Base-by-base conservation (phyloP, 1,139 yeast genomes). In the Scheffersomyces parashehatae region DNA sequence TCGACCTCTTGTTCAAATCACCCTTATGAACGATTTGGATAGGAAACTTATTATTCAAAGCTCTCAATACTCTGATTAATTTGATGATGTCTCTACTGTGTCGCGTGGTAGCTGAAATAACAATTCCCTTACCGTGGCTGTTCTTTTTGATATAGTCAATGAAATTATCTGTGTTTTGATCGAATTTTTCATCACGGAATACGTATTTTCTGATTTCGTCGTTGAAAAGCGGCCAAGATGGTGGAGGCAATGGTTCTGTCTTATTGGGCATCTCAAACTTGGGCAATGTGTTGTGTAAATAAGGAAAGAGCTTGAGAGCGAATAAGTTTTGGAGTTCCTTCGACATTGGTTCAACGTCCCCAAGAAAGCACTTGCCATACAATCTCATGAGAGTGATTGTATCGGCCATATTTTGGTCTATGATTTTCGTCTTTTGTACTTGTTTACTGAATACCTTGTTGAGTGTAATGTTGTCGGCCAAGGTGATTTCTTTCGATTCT, bases 111-210 rank as follows among this genome's bases (percentile, higher is more conserved):
- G 69, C 71, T 0, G 77, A 64, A 1, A 74, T 53, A 1, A 72
- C 76, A 10, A 74, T 73, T 0, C 79, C 79, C 37, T 54, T 53
- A 7, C 79, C 78, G 29, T 60, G 58, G 28, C 58, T 50, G 15
- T 61, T 51, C n/a, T 48, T 46, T 29, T 50, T 50, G 36, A 58
- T 49, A 43, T 53, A 63, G 9, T 62, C 60, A 7, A 67, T 36
- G 5, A 62, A 24, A 41, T 60, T 62, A 15, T 47, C 47, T 1
- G 43, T 34, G 7, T 42, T 45, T 28, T 38, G 38, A n/a, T 49
- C 48, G 32, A 37, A 48, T 11, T 33, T 37, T 5, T 41, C 38
- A 31, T 43, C 36, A 6, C 36, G 36, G 7, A 48, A 51, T 3
- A 42, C 39, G 35, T 43, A 52, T 10, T 31, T 14, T 29, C 50